Conservation (phyloP, 345 rosid genomes). For the Eucalyptus sp. region DNA sequence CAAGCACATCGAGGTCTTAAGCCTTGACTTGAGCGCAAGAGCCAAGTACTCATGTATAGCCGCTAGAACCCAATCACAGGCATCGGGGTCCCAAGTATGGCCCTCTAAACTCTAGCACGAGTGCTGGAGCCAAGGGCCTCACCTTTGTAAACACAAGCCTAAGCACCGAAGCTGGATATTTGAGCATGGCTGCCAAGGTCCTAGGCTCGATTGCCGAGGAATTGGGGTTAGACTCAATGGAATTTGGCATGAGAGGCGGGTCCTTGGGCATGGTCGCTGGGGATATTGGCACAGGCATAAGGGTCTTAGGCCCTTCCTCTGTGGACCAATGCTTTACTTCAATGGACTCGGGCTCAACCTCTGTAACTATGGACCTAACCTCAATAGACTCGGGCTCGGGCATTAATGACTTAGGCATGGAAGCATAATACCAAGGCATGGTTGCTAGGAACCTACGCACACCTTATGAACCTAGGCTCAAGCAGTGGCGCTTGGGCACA, state of each 20-base stretch:
- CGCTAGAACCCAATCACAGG: accelerated
- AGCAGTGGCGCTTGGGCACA: accelerated
- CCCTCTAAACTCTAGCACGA: background rate
- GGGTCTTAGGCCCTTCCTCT: background rate
- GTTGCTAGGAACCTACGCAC: accelerated
- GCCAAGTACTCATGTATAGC: background rate
- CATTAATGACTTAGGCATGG: background rate
- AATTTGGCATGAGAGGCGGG: background rate
- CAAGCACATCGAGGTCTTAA: background rate
- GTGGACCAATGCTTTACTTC: background rate
- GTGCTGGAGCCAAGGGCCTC: accelerated
- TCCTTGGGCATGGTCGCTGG: background rate
- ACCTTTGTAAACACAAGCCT: background rate
- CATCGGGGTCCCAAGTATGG: background rate
- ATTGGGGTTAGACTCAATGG: background rate
- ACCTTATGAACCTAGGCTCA: background rate
- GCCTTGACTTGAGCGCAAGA: background rate
- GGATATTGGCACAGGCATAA: accelerated
- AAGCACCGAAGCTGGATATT: background rate
- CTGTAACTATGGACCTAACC: background rate
- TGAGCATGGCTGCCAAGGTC: background rate
- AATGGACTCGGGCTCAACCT: background rate
- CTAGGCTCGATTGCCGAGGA: accelerated
- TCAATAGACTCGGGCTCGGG: accelerated
- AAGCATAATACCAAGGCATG: background rate